Conservation (phyloP, 495 filamentous ascomycete species). For the Trichoderma asperelloides region DNA sequence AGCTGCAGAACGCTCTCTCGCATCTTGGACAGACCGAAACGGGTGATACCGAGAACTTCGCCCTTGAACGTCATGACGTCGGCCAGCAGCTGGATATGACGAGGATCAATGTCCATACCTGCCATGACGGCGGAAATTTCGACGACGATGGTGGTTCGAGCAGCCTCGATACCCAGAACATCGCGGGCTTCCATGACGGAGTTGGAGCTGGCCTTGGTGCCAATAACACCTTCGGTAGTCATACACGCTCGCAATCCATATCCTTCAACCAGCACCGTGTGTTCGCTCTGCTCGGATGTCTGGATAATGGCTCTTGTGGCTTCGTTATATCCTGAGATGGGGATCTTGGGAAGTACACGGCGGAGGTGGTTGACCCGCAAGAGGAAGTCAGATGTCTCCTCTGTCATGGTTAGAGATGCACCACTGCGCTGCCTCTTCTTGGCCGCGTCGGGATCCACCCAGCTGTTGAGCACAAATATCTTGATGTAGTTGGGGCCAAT, state of each 20-base stretch:
- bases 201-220: constrained; percentile 64
- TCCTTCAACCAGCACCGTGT: constrained; percentile 83
- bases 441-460: constrained; percentile 27
- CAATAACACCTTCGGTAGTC: constrained; percentile 81
- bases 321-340: constrained; percentile 79
- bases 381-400: constrained; percentile 60
- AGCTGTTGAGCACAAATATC: constrained; percentile 45
- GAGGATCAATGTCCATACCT: constrained; percentile 91
- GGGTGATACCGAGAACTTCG: constrained; percentile 93
- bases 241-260: constrained; percentile 86
- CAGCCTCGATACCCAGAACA: constrained; percentile 97
- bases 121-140: constrained; percentile 81
- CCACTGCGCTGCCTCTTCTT: constrained; percentile 16
- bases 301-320: constrained; percentile 85
- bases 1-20: constrained; percentile 88
- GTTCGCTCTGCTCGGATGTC: constrained; percentile 41
- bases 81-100: constrained; percentile 97
- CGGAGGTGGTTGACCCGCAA: constrained; percentile 76
- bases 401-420: constrained; percentile 13
- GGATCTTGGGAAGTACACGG: constrained; percentile 66
- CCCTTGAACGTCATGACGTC: constrained; percentile 99
- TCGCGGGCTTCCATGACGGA: constrained; percentile 82
- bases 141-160: constrained; percentile 68
- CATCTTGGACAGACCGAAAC: constrained; percentile 96
- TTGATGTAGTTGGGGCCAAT: constrained; percentile 39